phyloP scores from a whole-genome alignment of 495 filamentous ascomycete species.

The Zalerion maritima region DNA sequence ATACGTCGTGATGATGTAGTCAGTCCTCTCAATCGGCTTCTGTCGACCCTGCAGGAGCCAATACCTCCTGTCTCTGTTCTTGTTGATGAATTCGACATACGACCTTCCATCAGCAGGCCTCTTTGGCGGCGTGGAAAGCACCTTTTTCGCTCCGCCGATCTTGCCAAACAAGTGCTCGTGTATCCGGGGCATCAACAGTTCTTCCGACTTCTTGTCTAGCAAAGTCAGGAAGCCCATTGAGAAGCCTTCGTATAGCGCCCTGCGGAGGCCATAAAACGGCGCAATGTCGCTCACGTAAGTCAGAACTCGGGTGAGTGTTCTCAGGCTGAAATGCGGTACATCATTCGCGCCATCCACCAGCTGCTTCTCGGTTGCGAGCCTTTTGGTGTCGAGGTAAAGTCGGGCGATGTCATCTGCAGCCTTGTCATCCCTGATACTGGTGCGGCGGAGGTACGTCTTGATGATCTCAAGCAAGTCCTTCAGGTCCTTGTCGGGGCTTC shows the following conservation, averaged over 20 bases:
- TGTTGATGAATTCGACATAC: slow-evolving; percentile 65
- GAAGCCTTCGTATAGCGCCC: slow-evolving; percentile 87
- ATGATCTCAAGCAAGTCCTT: slow-evolving; percentile 76
- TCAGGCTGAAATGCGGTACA: slow-evolving; percentile 87
- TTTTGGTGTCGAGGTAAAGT: slow-evolving; percentile 77
- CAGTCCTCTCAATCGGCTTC: slow-evolving; percentile 51
- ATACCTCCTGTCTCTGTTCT: slow-evolving; percentile 54
- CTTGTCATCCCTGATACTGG: slow-evolving; percentile 46
- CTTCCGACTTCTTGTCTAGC: slow-evolving; percentile 62
- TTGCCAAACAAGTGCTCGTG: slow-evolving; percentile 62
- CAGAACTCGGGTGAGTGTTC: slow-evolving; percentile 82
- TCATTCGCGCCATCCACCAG: slow-evolving; percentile 90
- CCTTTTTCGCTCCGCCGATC: slow-evolving; percentile 46
- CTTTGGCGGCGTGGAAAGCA: slow-evolving; percentile 59
- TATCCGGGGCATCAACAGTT: slow-evolving; percentile 62
- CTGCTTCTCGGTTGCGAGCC: slow-evolving; percentile 59
- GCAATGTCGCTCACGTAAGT: slow-evolving; percentile 75
- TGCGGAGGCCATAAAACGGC: slow-evolving; percentile 70
- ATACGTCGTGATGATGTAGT: slow-evolving; percentile 95
- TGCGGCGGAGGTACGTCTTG: slow-evolving; percentile 64
- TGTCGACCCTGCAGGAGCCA: slow-evolving; percentile 71
- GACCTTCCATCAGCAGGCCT: slow-evolving; percentile 57
- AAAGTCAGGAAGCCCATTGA: slow-evolving; percentile 96
- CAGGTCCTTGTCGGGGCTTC: slow-evolving; percentile 70
- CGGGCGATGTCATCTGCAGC: slow-evolving; percentile 62